These are phyloP conservation scores for Eudorina sp. DNA, from an alignment of 139 green algal genomes.

Conservation along the genomic window DNA sequence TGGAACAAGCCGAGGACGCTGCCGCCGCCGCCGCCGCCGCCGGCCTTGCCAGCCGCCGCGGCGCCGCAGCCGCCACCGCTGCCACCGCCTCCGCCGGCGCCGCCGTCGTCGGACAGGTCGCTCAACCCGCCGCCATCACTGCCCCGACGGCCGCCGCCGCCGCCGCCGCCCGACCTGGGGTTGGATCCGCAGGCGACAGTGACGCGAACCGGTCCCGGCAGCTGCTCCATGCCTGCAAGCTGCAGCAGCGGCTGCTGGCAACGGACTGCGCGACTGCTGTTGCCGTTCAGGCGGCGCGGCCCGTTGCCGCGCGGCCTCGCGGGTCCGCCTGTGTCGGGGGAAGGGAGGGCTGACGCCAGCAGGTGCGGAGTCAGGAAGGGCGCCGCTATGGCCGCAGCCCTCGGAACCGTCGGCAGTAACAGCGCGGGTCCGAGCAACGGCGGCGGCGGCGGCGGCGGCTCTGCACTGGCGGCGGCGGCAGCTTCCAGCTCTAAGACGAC, in stretches of 20 bases:
- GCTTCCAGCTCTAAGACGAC: too few relatives aligned
- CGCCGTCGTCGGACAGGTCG: too few relatives aligned
- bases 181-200: neutral
- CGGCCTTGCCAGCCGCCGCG: neutral
- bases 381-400: too few relatives aligned
- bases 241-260: neutral
- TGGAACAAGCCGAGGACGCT: constrained; percentile 8
- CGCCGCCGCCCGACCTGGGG: neutral
- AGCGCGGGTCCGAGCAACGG: neutral
- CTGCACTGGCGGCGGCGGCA: too few relatives aligned
- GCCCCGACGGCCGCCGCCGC: neutral
- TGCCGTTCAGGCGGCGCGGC: neutral
- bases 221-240: neutral
- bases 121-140: neutral
- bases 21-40: neutral
- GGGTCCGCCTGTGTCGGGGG: too few relatives aligned
- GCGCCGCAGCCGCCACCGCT: neutral
- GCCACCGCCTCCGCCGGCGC: neutral
- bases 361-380: too few relatives aligned
- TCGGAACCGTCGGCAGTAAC: neutral
- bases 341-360: too few relatives aligned
- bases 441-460: neutral
- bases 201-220: neutral
- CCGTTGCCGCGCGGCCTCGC: neutral
- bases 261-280: neutral